Conservation (phyloP, 345 rosid genomes). For the Eutrema japonicum region DNA sequence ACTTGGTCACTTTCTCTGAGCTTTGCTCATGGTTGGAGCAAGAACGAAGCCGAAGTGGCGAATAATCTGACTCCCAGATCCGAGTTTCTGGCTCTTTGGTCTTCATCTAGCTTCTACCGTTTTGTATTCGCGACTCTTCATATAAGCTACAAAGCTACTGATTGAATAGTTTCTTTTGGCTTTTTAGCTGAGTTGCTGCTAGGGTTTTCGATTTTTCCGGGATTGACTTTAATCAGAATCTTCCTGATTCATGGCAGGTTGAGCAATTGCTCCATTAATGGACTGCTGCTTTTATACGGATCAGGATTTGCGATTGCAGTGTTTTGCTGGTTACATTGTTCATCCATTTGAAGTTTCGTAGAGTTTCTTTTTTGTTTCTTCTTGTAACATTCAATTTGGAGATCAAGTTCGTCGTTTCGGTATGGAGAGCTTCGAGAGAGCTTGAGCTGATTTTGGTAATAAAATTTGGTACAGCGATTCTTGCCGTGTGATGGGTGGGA, state of each 20-base stretch:
- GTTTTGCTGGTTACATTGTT: slow-evolving; percentile 47
- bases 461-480: slow-evolving; percentile 7
- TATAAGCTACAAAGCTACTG: not conserved
- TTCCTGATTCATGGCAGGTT: slow-evolving; percentile 41
- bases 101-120: slow-evolving; percentile 13
- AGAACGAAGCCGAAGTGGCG: slow-evolving; percentile 2
- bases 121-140: not conserved
- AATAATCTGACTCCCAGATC: slow-evolving; percentile 41
- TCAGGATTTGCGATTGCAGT: slow-evolving; percentile 46
- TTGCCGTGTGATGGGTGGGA: slow-evolving; percentile 78
- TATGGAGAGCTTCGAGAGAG: slow-evolving; percentile 49
- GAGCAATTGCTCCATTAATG: slow-evolving; percentile 58
- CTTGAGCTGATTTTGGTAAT: slow-evolving; percentile 22
- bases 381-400: not conserved
- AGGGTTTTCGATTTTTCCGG: slow-evolving; percentile 29
- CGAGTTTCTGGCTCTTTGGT: slow-evolving; percentile 31
- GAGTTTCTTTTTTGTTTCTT: slow-evolving; percentile 3
- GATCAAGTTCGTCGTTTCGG: slow-evolving; percentile 29
- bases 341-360: slow-evolving; percentile 36
- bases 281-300: slow-evolving; percentile 53
- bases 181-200: slow-evolving; percentile 13
- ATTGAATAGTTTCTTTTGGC: not conserved
- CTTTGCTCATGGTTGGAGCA: slow-evolving; percentile 18
- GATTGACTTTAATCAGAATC: slow-evolving; percentile 31
- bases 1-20: slow-evolving; percentile 6